Conservation (phyloP, 2,329 filamentous ascomycete genomes). For the Fusarium agapanthi region DNA sequence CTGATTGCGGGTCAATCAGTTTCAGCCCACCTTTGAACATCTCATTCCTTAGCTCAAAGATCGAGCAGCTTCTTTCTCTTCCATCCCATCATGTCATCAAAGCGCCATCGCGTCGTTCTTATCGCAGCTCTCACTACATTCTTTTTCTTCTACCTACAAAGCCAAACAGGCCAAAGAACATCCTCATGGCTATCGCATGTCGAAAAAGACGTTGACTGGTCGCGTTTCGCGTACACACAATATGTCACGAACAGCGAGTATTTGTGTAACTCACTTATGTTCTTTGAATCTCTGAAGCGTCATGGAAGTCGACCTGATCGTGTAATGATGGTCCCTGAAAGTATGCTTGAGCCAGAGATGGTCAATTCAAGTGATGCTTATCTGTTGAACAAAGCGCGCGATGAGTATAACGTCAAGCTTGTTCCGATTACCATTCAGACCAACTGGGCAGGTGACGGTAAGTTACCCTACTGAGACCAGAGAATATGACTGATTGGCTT, state of each 20-base stretch:
- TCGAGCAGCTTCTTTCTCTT: not conserved
- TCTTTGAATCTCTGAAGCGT: slow-evolving; percentile 55
- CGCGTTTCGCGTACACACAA: slow-evolving; percentile 55
- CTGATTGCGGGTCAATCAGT: not conserved
- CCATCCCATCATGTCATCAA: not conserved
- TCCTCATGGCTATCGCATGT: not conserved
- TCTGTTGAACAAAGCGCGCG: slow-evolving; percentile 52
- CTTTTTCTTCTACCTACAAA: not conserved
- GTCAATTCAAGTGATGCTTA: slow-evolving; percentile 41
- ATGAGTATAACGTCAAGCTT: slow-evolving; percentile 55
- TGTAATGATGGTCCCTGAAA: slow-evolving; percentile 56
- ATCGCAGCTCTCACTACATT: not conserved
- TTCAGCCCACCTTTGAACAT: not conserved
- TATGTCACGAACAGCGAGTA: slow-evolving; percentile 58
- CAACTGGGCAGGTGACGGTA: slow-evolving; percentile 47
- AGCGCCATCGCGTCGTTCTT: not conserved
- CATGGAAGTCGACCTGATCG: slow-evolving; percentile 54
- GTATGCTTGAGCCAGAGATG: slow-evolving; percentile 46
- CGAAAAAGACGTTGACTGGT: slow-evolving; percentile 14
- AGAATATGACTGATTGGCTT: not conserved
- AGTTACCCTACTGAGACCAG: not conserved
- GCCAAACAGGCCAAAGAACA: not conserved
- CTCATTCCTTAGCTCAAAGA: not conserved
- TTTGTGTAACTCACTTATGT: slow-evolving; percentile 60
- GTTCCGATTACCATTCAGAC: slow-evolving; percentile 52